phyloP scores from a whole-genome alignment of 768 basidiomycete species.

The Lactarius pseudohatsudake region DNA sequence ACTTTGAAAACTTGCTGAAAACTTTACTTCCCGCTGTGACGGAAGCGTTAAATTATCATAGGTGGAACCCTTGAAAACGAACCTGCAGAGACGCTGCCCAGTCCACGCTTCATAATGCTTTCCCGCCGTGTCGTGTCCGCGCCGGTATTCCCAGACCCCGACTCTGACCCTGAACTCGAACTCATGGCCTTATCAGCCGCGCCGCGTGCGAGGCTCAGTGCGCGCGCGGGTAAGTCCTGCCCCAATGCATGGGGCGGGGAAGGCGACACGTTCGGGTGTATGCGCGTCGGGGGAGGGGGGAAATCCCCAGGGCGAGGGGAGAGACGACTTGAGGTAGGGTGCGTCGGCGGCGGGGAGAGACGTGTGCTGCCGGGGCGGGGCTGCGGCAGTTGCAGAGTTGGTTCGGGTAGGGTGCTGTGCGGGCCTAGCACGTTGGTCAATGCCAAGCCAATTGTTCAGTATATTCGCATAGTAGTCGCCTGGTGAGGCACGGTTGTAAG shows the following conservation, averaged over 20 bases:
- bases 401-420: neutral
- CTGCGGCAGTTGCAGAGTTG: neutral
- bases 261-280: slow-evolving; percentile 10
- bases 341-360: neutral
- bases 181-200: neutral
- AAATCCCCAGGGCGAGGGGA: slow-evolving; percentile 4
- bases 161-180: neutral
- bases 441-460: slow-evolving; percentile 5
- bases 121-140: slow-evolving; percentile 1
- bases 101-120: neutral
- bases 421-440: slow-evolving; percentile 5
- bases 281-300: neutral
- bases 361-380: neutral
- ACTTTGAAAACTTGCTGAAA: slow-evolving; percentile 17
- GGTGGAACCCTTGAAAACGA: slow-evolving; percentile 4
- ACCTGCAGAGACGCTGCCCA: slow-evolving; percentile 19
- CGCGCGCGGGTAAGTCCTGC: slow-evolving; percentile 1
- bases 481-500: neutral
- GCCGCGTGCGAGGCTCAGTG: slow-evolving; percentile 24
- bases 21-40: slow-evolving; percentile 18
- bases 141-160: neutral
- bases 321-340: neutral
- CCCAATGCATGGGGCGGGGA: neutral
- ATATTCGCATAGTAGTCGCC: neutral
- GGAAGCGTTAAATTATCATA: neutral